Base-by-base conservation (phyloP, 1,139 yeast species). In the Pneumocystis sp. region DNA sequence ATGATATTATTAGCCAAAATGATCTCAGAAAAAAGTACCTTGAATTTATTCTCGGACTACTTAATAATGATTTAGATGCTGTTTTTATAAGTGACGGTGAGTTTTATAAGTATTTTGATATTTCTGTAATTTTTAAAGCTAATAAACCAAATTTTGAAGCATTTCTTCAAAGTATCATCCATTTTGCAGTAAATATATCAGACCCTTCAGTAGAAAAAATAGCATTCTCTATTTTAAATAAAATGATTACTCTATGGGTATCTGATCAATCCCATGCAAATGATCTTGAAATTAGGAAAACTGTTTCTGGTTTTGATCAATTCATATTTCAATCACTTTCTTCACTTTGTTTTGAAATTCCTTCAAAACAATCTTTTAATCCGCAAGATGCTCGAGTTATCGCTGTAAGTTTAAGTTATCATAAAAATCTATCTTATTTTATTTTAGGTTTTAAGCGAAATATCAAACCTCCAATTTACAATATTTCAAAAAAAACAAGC, bases 331-430 rank as follows among this genome's bases (percentile, higher is more conserved):
- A 85, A 64, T 86, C 85, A 69, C 80, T 84, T 57, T 82, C 90
- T 8, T 83, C 86, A 65, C 76, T 89, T 66, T 81, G 85, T 63
- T 87, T 90, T 77, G 95, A 89, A 73, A 78, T 90, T 64, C 90
- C 96, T 12, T 85, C 89, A 72, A 85, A 86, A 70, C 83, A 85
- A 62, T 81, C 82, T 45, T 85, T 85, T 70, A 83, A 86, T 71
- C 77, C 85, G 64, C 82, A 83, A 69, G 96, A 90, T 73, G 95
- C 96, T 1, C 91, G 88, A 72, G 83, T 82, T 71, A 82, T 95
- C 71, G 79, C 85, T 65, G 81, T 88, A 50, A 15, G n/a, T 25
- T 50, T 50, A 25, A 29, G 25, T 50, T 50, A 50, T 25, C n/a
- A 10, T 50, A 50, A 50, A 29, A 25, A 31, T 25, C 25, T 50